A percentile compares a stretch with the other conserved stretches of the same genome.
Conservation (phyloP, 2,329 filamentous ascomycete genomes). For the Aspergillus persii region DNA sequence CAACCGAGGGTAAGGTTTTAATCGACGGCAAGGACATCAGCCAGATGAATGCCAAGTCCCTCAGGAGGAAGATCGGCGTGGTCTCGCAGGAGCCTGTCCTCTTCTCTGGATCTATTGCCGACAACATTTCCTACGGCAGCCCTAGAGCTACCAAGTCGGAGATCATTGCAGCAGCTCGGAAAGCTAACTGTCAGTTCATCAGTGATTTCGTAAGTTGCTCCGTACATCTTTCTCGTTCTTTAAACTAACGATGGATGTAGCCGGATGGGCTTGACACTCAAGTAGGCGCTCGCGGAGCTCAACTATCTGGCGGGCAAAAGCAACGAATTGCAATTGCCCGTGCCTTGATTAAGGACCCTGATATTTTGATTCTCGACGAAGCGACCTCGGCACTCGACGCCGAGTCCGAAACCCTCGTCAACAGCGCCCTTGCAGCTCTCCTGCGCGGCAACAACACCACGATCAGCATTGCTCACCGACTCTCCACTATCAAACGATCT, state of each 20-base stretch:
- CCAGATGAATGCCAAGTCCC: conserved; percentile 86
- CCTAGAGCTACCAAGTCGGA: conserved; percentile 74
- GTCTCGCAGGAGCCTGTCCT: conserved; percentile 95
- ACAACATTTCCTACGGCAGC: conserved; percentile 89
- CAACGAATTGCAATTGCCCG: conserved; percentile 96
- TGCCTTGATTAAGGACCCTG: conserved; percentile 89
- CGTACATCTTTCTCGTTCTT: not conserved
- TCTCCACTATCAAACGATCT: conserved; percentile 94
- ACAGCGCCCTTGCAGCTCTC: conserved; percentile 77
- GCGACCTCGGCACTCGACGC: conserved; percentile 94
- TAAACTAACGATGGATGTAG: conserved; percentile 33
- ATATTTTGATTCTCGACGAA: conserved; percentile 95
- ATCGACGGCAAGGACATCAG: conserved; percentile 84
- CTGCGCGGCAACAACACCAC: conserved; percentile 89
- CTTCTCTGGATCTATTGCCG: conserved; percentile 72
- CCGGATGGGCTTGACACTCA: conserved; percentile 93
- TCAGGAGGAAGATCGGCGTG: conserved; percentile 88
- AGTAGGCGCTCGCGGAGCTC: conserved; percentile 86
- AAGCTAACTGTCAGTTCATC: conserved; percentile 96
- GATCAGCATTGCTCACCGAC: conserved; percentile 92
- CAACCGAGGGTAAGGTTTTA: conserved; percentile 70
- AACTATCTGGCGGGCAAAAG: conserved; percentile 94
- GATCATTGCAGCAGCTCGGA: conserved; percentile 80
- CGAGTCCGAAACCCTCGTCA: conserved; percentile 94
- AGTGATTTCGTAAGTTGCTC: conserved; percentile 70